Evolutionary conservation across 2,329 filamentous ascomycete genomes (phyloP).

Genomic region (Geosmithia morbida): DNA sequence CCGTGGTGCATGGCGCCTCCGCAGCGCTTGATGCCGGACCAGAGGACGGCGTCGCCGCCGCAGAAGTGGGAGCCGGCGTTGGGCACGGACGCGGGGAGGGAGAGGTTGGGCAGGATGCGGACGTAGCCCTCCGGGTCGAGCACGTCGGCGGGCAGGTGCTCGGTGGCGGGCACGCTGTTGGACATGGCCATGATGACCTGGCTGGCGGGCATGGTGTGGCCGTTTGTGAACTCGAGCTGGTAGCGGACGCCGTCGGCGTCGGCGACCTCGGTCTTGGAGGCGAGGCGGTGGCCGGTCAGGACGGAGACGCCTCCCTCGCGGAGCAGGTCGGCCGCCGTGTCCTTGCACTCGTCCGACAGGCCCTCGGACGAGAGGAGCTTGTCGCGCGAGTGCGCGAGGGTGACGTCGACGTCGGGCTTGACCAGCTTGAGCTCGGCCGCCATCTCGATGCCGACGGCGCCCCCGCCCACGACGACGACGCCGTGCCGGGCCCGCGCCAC

Average conservation of each 20-base stretch:
- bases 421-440: slow-evolving; percentile 61
- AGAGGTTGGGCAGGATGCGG: slow-evolving; percentile 41
- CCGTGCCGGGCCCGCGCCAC: slow-evolving; percentile 37
- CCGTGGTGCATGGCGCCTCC: slow-evolving; percentile 65
- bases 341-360: slow-evolving; percentile 55
- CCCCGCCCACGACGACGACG: slow-evolving; percentile 60
- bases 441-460: slow-evolving; percentile 72
- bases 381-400: slow-evolving; percentile 57
- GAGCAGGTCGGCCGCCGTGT: slow-evolving; percentile 42
- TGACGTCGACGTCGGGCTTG: slow-evolving; percentile 51
- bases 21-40: slow-evolving; percentile 70
- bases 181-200: slow-evolving; percentile 58
- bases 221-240: slow-evolving; percentile 44
- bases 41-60: slow-evolving; percentile 53
- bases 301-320: slow-evolving; percentile 50
- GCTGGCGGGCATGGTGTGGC: slow-evolving; percentile 43
- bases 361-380: slow-evolving; percentile 60
- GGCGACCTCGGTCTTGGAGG: slow-evolving; percentile 28
- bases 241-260: slow-evolving; percentile 25
- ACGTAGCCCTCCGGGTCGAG: slow-evolving; percentile 54
- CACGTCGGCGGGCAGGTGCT: slow-evolving; percentile 42
- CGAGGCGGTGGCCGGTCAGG: slow-evolving; percentile 45
- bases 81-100: slow-evolving; percentile 30
- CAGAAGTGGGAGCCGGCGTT: slow-evolving; percentile 52
- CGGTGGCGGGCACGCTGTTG: slow-evolving; percentile 44